Conservation (phyloP, 495 filamentous ascomycete species). For the Trichoderma asperelloides region DNA sequence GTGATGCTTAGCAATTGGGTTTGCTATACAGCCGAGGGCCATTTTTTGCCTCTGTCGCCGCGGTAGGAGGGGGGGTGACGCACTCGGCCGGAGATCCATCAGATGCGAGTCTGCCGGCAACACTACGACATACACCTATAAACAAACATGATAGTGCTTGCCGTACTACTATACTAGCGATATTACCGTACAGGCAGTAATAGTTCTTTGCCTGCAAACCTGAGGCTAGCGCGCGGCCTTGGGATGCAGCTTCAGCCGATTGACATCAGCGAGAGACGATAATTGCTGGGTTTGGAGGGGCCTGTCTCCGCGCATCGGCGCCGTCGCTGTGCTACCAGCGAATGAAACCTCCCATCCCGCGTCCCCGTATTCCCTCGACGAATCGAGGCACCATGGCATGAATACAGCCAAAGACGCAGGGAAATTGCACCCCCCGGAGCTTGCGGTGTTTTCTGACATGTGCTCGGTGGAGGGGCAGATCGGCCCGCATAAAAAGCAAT, state of each 20-base stretch:
- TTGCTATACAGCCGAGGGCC: background rate
- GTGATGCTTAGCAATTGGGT: background rate
- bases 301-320: conserved; percentile 4
- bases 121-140: background rate
- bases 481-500: background rate
- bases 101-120: background rate
- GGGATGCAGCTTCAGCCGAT: background rate
- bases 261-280: background rate
- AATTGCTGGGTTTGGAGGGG: background rate
- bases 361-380: background rate
- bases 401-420: background rate
- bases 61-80: background rate
- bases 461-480: conserved; percentile 6
- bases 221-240: background rate
- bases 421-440: conserved; percentile 7
- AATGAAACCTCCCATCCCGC: conserved; percentile 5
- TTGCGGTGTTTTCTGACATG: conserved; percentile 8
- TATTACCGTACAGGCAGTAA: background rate
- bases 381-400: background rate
- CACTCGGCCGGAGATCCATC: background rate
- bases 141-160: background rate
- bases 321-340: background rate
- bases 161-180: background rate
- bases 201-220: background rate
- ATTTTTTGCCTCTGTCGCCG: background rate